Evolutionary conservation across 2,329 filamentous ascomycete genomes (phyloP).

Genomic region (Monosporascus sp.): DNA sequence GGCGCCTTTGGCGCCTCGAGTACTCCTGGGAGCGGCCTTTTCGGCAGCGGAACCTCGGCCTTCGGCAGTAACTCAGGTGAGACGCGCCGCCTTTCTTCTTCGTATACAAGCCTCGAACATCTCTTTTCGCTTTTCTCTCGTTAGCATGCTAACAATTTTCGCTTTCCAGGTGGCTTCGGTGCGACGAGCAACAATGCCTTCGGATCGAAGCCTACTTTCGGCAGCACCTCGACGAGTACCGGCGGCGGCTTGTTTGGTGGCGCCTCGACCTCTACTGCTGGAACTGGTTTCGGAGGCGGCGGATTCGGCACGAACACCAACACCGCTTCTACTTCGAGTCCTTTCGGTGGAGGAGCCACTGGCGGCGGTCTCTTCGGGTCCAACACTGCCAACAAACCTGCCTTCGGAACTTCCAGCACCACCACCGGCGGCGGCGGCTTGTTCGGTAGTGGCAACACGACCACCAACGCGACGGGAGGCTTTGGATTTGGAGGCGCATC

Average conservation of each 20-base stretch:
- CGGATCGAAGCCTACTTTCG: slow-evolving; percentile 24
- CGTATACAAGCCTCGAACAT: background rate
- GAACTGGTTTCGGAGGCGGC: slow-evolving; percentile 26
- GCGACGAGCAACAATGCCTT: slow-evolving; percentile 24
- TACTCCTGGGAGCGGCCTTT: slow-evolving; percentile 31
- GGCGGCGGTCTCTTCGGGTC: slow-evolving; percentile 23
- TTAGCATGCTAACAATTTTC: slow-evolving; percentile 12
- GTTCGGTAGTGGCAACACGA: slow-evolving; percentile 38
- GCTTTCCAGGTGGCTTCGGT: slow-evolving; percentile 29
- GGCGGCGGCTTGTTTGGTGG: slow-evolving; percentile 50
- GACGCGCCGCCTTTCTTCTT: slow-evolving; percentile 18
- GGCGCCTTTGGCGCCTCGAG: slow-evolving; percentile 25
- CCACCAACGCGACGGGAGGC: slow-evolving; percentile 11
- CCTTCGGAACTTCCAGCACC: slow-evolving; percentile 42
- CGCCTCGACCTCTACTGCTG: slow-evolving; percentile 20
- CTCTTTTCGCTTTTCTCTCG: background rate
- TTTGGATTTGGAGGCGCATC: slow-evolving; percentile 32
- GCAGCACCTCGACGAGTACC: slow-evolving; percentile 24
- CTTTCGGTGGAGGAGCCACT: slow-evolving; percentile 29
- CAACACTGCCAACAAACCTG: slow-evolving; percentile 37
- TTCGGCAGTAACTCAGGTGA: slow-evolving; percentile 32
- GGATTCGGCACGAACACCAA: slow-evolving; percentile 34
- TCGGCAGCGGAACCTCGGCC: slow-evolving; percentile 28
- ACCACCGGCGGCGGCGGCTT: slow-evolving; percentile 38
- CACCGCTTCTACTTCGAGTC: slow-evolving; percentile 31